Evolutionary conservation across 495 filamentous ascomycete genomes (phyloP), one percentile per base, ranked within the genome.

Genomic region (Hypoxylon perforatum): DNA sequence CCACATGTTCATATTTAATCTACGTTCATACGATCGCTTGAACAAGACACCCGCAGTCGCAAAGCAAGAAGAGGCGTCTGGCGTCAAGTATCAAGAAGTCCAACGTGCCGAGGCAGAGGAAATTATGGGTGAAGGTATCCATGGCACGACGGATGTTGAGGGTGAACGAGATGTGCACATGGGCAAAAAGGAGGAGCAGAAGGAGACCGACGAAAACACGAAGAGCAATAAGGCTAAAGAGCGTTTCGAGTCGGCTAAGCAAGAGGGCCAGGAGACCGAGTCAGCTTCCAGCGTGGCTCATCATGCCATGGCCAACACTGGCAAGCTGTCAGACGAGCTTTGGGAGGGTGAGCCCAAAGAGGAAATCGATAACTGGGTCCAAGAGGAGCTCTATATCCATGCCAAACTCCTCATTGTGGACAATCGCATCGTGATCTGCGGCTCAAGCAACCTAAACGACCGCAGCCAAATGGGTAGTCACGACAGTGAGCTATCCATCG

Each of bases 361-460:
- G 12, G 94, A 97, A 70, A 88, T 90, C 63, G 85, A 90, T 21
- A 92, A 95, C 66, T 92, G 96, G 78, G 87, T 97, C 47, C 94
- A 97, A 71, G 94, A 99, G 74, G 93, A 99, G 80, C 84, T 97
- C 0, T 99, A 97, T 66, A 86, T 97, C 36, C 94, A 99, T 72
- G 90, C 87, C 38, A 97, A 97, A 77, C 82, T 95, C 30, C 83
- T 92, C 60, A 96, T 96, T 63, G 91, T 88, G 12, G 93, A 97
- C 70, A 92, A 97, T 72, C 83, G 86, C 36, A 84, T 90, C 36
- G 88, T 88, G 21, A 90, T 97, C 57, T 96, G 94, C 73, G 94
- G 94, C 14, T 91, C 86, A 53, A 89, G 91, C 39, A 97, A 99
- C 75, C 87, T 99, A 75, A 97, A 99, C 69, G 94, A 97, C 71